These are phyloP conservation scores for Aspergillus wentii DNA, from an alignment of 495 filamentous ascomycete genomes.

Conservation along the genomic window DNA sequence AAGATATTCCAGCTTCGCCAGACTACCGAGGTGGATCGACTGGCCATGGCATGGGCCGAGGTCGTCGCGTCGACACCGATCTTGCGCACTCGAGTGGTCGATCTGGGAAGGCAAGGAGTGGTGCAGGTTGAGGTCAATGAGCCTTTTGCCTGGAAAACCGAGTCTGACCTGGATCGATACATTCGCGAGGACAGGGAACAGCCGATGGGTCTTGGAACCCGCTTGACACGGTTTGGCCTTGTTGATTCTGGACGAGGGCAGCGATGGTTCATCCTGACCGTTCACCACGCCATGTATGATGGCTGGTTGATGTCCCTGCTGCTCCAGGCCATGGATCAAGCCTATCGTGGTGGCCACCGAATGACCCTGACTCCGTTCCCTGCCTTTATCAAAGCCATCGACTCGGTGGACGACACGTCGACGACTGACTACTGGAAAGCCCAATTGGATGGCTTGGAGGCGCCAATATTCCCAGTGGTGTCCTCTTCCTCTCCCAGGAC, in stretches of 20 bases:
- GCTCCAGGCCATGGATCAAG: slow-evolving; percentile 7
- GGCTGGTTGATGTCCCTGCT: slow-evolving; percentile 14
- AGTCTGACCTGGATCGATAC: slow-evolving; percentile 51
- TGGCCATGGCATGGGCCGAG: slow-evolving; percentile 33
- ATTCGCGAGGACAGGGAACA: slow-evolving; percentile 6
- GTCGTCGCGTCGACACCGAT: slow-evolving; percentile 26
- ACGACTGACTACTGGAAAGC: slow-evolving; percentile 20
- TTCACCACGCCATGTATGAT: slow-evolving; percentile 31
- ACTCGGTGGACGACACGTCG: slow-evolving; percentile 7
- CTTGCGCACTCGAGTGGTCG: slow-evolving; percentile 40
- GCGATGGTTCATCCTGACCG: slow-evolving; percentile 21
- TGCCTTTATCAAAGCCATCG: slow-evolving; percentile 20
- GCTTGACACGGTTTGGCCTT: no score
- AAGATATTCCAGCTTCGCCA: slow-evolving; percentile 19
- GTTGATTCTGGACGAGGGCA: neutral
- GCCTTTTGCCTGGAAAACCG: no score
- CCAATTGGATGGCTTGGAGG: slow-evolving; percentile 24
- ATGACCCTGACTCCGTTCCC: slow-evolving; percentile 9
- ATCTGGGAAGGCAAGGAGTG: no score
- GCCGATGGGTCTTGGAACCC: neutral
- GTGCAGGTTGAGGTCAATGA: no score
- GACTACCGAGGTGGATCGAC: slow-evolving; percentile 22
- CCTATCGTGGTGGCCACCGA: no score
- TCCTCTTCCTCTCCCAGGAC: slow-evolving; percentile 40
- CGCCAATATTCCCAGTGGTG: slow-evolving; percentile 29